Percentiles rank a stretch among this genome's conserved stretches.
Conservation (phyloP, 768 basidiomycete species). For the Austroboletus festivus region DNA sequence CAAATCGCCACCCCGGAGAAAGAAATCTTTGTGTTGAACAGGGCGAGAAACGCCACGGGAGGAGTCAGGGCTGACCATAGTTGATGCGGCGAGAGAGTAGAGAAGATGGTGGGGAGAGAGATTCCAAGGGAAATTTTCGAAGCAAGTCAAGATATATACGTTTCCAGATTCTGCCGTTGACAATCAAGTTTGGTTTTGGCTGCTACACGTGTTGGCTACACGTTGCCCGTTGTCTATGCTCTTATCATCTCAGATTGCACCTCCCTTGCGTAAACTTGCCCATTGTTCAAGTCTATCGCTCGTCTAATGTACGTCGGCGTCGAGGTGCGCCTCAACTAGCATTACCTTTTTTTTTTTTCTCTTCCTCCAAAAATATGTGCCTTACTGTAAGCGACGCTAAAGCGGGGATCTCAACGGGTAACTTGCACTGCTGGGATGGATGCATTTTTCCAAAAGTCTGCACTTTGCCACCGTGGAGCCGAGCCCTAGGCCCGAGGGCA, state of each 20-base stretch:
- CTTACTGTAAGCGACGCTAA: constrained; percentile 13
- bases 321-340: constrained; percentile 1
- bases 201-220: constrained; percentile 39
- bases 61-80: constrained; percentile 26
- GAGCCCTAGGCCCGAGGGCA: constrained; percentile 22
- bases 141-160: constrained; percentile 36
- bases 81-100: constrained; percentile 16
- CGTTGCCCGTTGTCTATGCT: constrained; percentile 23
- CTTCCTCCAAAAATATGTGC: no score
- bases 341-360: neutral
- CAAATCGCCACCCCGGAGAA: constrained; percentile 57
- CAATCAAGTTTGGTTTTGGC: constrained; percentile 16
- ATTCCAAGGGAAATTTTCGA: constrained; percentile 35
- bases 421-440: neutral
- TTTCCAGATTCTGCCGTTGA: constrained; percentile 28
- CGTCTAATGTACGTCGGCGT: constrained; percentile 2
- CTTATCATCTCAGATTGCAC: constrained; percentile 19
- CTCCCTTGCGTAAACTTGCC: constrained; percentile 29
- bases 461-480: constrained; percentile 10
- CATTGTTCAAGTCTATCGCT: constrained; percentile 11
- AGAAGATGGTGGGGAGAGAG: constrained; percentile 28
- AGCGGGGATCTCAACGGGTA: neutral
- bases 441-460: neutral
- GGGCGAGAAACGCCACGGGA: constrained; percentile 30
- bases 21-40: constrained; percentile 44